Base-by-base conservation (phyloP, 805 yeast genomes). In the Candida saitoana region DNA sequence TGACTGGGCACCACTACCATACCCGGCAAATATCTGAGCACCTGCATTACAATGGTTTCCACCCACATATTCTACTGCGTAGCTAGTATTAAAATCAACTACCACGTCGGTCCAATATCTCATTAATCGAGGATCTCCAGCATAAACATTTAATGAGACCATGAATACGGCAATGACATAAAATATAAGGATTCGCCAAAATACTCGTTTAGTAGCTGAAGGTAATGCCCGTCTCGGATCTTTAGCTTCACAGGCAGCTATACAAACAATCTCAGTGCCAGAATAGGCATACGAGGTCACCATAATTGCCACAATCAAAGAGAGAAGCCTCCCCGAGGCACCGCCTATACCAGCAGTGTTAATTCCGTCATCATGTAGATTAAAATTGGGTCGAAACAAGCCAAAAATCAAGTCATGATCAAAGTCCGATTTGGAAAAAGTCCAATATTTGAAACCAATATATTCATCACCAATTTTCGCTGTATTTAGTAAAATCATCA, bases 191-290 rank as follows among this genome's bases (percentile, higher is more conserved):
- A 87, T 76, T 52, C 90, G 68, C 73, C 85, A 82, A 56, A 85
- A 84, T 2, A 85, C 87, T 50, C 84, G 71, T 50, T 73, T 80
- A 2, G 90, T 84, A 1, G 93, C 91, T 8, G 81, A 73, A 1
- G 95, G 95, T 14, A 87, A 68, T 0, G 91, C 80, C 46, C 73
- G 78, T 49, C 93, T 69, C 4, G 96, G 95, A 49, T 84, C 82
- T 46, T 82, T 70, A n/a, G 90, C 85, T 59, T 87, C 96, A 59
- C 90, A 86, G 5, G 91, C 88, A 2, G 93, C 91, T 41, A 86
- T 78, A 48, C 86, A 80, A 9, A 87, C 90, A 57, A 83, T 80
- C 50, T 87, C 95, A 1, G 89, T 84, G 0, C 95, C 95, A 38
- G 84, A 79, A 54, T 82, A 87, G 0, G 95, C 84, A 59, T 82